phyloP scores from a whole-genome alignment of 352 stramenopile genomes.

The Phytophthora pluvialis region DNA sequence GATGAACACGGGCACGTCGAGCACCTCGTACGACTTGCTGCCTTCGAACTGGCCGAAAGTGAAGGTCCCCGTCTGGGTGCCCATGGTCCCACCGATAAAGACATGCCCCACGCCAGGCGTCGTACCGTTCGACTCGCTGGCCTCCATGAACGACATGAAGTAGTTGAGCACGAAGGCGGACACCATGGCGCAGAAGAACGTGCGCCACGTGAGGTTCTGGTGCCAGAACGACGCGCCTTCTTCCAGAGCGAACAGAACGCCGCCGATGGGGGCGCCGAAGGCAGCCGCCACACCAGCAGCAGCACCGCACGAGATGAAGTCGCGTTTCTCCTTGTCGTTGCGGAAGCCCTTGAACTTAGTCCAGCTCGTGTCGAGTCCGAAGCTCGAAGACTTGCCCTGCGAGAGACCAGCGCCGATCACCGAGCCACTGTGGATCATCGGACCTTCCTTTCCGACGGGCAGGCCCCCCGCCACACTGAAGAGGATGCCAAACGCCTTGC shows the following conservation, averaged over 20 bases:
- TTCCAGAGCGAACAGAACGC: slow-evolving; percentile 98
- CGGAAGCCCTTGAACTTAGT: slow-evolving; percentile 93
- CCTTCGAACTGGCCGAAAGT: slow-evolving; percentile 90
- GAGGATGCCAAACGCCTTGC: slow-evolving; percentile 93
- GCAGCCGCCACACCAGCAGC: slow-evolving; percentile 97
- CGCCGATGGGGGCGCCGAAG: slow-evolving; percentile 98
- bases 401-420: slow-evolving; percentile 96
- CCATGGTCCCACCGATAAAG: slow-evolving; percentile 69
- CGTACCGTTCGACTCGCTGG: slow-evolving; percentile 39
- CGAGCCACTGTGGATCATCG: slow-evolving; percentile 91
- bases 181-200: slow-evolving; percentile 97
- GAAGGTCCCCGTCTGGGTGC: slow-evolving; percentile 84
- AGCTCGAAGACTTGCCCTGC: slow-evolving; percentile 91
- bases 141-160: slow-evolving; percentile 84
- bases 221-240: slow-evolving; percentile 99
- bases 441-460: slow-evolving; percentile 88
- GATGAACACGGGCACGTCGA: slow-evolving; percentile 97
- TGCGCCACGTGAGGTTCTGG: slow-evolving; percentile 97
- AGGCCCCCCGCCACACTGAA: slow-evolving; percentile 84
- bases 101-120: slow-evolving; percentile 49
- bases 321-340: slow-evolving; percentile 96
- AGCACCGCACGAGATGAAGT: slow-evolving; percentile 98
- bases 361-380: slow-evolving; percentile 89
- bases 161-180: slow-evolving; percentile 88
- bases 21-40: slow-evolving; percentile 93